Base-by-base conservation (phyloP, 257 asterid genomes). In the Solanum peruvianum region DNA sequence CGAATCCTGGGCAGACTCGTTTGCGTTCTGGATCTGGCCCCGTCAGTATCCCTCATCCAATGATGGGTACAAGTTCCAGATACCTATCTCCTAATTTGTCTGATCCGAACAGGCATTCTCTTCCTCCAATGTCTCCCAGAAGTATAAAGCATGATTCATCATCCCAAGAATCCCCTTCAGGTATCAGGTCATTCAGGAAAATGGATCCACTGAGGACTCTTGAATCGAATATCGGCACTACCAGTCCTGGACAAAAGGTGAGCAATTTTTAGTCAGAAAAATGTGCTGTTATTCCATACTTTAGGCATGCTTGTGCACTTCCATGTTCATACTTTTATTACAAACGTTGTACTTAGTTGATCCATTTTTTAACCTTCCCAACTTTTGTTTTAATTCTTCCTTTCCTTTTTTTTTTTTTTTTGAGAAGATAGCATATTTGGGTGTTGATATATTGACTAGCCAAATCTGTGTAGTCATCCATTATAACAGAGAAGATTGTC, bases 111-210 rank as follows among this genome's bases (percentile, higher is more conserved):
- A 89, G 97, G 91, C 90, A 90, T 88, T 92, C 96, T 86, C 99
- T 97, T 42, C 99, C 99, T 33, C 99, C 99, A 71, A 87, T 90
- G 82, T 96, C 99, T 87, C 98, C 99, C 37, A 91, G 94, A 88
- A 89, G 91, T 90, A 90, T 91, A 11, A 96, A 89, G 90, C 90
- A 92, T 66, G 98, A 96, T 87, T 93, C 93, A 27, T 93, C 96
- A n/a, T 94, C 97, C 35, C 98, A 97, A 86, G 99, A 96, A 82
- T 97, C 98, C 86, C 90, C 98, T 45, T 92, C 96, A 18, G 98
- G 96, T 69, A 90, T 89, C 86, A 92, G 95, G 93, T 93, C 93
- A 86, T 88, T 92, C 83, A 91, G 93, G 91, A 94, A 95, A 89
- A 88, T 91, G 29, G 98, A 95, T 83, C 92, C 95, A 0, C 89